Percentiles rank a stretch among this genome's conserved stretches.
Conservation (phyloP, 148 eudicot species). For the Silene conica region DNA sequence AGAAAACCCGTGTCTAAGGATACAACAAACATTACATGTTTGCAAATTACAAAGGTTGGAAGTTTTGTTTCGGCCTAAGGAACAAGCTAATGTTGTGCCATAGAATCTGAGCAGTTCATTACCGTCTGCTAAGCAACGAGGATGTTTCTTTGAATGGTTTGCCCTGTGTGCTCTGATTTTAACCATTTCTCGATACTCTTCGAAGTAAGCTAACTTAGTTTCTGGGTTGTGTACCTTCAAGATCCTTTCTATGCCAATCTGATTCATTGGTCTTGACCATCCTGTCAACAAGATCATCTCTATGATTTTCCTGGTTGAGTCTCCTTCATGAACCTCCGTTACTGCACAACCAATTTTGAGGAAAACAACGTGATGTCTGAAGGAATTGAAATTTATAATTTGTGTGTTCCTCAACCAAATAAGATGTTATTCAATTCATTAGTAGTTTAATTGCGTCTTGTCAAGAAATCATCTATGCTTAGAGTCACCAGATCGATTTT, state of each 20-base stretch:
- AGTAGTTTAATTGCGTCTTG: too few species aligned
- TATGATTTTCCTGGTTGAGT: conserved; percentile 55
- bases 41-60: conserved; percentile 50
- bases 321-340: conserved; percentile 60
- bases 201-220: conserved; percentile 56
- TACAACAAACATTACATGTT: conserved; percentile 41
- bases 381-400: too few species aligned
- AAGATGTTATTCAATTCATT: too few species aligned
- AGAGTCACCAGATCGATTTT: too few species aligned
- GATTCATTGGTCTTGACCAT: conserved; percentile 25
- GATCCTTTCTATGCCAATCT: conserved; percentile 36
- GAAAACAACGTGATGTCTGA: too few species aligned
- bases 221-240: conserved; percentile 72
- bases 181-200: conserved; percentile 64
- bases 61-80: conserved; percentile 49
- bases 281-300: conserved; percentile 57
- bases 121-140: conserved; percentile 78
- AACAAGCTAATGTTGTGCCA: conserved; percentile 54
- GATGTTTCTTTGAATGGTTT: conserved; percentile 40
- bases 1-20: conserved; percentile 51
- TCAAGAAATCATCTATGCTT: too few species aligned
- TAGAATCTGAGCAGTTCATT: conserved; percentile 73
- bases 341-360: conserved; percentile 32
- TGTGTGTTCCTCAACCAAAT: too few species aligned
- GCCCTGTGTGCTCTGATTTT: conserved; percentile 55